Evolutionary conservation across 495 filamentous ascomycete genomes (phyloP), one percentile per base, ranked within the genome.

Genomic region (Platismatia glauca): DNA sequence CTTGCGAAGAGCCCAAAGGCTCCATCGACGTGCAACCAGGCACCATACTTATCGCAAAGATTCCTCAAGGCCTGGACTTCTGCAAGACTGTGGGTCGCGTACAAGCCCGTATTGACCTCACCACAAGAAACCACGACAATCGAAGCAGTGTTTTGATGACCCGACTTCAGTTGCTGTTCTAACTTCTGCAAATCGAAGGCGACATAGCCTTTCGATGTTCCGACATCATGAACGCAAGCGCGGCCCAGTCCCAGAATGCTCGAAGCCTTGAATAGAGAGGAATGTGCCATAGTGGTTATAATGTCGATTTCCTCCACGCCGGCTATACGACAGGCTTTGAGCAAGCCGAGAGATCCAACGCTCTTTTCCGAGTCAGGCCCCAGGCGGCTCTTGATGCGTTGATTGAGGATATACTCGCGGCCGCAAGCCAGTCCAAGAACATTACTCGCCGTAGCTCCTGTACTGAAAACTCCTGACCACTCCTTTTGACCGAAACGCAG

Each of bases 11-110:
- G 79, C 0, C 93, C 93, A 69, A 97, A 97, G 0, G 92, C 90
- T 12, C 87, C 93, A 69, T 97, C 93, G 33, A 91, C 87, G 73
- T 97, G 93, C 27, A 97, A 74, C 93, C 93, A 97, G 3, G 88
- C 86, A 11, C 81, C 82, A 70, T 92, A 85, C 61, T 79, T 75
- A 68, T 92, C 87, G 50, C 88, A 91, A 31, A 96, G 68, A 2
- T 72, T 71, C 64, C 91, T 79, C 44, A 96, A 72, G 53, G 77
- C 71, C 50, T 71, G 73, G 79, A 96, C 82, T 16, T 90, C 83
- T 20, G 75, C 73, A 15, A 76, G 35, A 13, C 80, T 78, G 31
- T 73, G 72, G 22, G 85, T 89, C 4, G 89, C 89, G 73, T 94
- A 97, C 9, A 81, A 76, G 2, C 93, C 93, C 6, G 91, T 95